Evolutionary conservation across 1,284 basidiomycete genomes (phyloP).

Genomic region (Boletellus deceptivus): DNA sequence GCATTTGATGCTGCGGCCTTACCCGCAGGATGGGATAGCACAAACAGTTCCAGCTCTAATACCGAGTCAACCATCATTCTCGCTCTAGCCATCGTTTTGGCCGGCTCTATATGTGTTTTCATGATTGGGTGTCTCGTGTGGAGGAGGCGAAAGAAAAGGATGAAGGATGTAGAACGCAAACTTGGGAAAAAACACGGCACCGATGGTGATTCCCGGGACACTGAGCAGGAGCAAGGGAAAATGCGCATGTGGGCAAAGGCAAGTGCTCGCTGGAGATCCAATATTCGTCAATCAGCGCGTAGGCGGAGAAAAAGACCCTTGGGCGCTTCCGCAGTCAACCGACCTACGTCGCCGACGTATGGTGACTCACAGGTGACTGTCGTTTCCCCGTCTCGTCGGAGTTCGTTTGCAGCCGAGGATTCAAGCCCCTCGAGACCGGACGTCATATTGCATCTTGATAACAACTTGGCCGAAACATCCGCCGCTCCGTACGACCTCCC

Average conservation of each 20-base stretch:
- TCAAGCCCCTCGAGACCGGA: neutral
- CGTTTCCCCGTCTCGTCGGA: constrained; percentile 4
- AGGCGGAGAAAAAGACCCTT: constrained; percentile 49
- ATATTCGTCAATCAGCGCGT: constrained; percentile 53
- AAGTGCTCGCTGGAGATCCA: constrained; percentile 62
- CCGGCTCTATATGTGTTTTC: constrained; percentile 52
- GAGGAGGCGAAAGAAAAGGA: constrained; percentile 44
- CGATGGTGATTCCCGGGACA: constrained; percentile 28
- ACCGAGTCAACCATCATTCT: constrained; percentile 52
- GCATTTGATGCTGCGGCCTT: constrained; percentile 38
- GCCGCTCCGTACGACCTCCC: neutral
- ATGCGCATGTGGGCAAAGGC: constrained; percentile 61
- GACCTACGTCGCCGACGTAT: constrained; percentile 22
- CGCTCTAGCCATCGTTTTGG: constrained; percentile 57
- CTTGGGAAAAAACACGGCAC: constrained; percentile 20
- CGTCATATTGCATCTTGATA: neutral
- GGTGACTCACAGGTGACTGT: constrained; percentile 7
- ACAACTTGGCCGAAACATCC: neutral
- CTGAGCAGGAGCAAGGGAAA: constrained; percentile 41
- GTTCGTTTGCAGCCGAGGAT: constrained; percentile 14
- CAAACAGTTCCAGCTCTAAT: constrained; percentile 11
- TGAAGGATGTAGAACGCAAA: constrained; percentile 29
- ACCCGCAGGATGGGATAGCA: constrained; percentile 56
- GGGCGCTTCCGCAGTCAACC: constrained; percentile 16
- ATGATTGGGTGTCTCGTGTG: constrained; percentile 59